These are phyloP conservation scores for Chaetoscypha palmicola DNA, from an alignment of 2,329 filamentous ascomycete species.

Conservation along the genomic window DNA sequence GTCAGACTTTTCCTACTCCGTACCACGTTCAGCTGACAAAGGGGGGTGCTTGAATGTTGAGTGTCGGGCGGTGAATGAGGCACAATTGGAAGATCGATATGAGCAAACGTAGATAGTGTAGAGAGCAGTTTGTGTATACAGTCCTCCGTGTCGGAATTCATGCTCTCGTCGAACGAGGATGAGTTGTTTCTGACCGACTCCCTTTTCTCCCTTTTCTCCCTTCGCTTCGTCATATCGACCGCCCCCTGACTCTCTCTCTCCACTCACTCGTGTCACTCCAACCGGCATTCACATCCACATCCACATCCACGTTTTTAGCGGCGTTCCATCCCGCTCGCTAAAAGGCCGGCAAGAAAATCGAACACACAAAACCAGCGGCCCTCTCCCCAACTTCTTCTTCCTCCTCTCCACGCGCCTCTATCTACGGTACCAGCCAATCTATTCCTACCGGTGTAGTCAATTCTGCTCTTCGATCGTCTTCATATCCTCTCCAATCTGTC, in stretches of 20 bases:
- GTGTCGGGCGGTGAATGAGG: background rate
- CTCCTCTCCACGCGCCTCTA: slow-evolving; percentile 17
- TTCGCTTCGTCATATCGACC: background rate
- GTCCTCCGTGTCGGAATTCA: no score
- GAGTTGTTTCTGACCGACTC: background rate
- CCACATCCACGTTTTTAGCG: background rate
- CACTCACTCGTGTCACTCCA: no score
- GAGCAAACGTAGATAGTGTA: no score
- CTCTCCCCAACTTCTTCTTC: slow-evolving; percentile 8
- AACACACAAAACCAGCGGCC: slow-evolving; percentile 2
- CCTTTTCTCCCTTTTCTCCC: background rate
- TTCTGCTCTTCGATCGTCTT: slow-evolving; percentile 19
- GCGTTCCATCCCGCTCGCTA: background rate
- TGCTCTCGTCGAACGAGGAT: no score
- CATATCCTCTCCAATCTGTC: slow-evolving; percentile 8
- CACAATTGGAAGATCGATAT: no score
- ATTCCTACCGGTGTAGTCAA: slow-evolving; percentile 27
- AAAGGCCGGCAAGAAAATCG: background rate
- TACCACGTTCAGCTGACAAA: slow-evolving; percentile 3
- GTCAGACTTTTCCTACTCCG: background rate
- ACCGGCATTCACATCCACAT: background rate
- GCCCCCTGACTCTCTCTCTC: background rate
- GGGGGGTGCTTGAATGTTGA: background rate
- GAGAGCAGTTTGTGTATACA: no score
- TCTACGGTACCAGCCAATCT: slow-evolving; percentile 24